Conservation (phyloP, 108 stramenopile species). For the Phaeodactylum tricornutum region DNA sequence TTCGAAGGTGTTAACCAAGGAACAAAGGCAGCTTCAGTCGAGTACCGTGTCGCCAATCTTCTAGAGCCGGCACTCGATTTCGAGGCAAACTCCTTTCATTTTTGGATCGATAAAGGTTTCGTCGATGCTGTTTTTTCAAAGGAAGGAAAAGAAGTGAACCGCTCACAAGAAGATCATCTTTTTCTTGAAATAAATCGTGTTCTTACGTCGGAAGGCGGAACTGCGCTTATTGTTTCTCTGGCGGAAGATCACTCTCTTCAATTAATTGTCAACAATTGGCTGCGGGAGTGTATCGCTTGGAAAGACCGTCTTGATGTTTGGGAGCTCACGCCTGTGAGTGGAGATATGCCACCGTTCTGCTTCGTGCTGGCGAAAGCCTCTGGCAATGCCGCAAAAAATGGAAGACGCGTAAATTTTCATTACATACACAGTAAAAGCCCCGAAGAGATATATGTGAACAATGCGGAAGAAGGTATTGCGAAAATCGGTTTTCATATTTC, state of each 20-base stretch:
- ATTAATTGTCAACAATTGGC: conserved; percentile 4
- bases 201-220: conserved; percentile 3
- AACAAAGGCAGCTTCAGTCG: not conserved
- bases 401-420: no score
- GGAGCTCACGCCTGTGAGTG: conserved; percentile 12
- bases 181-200: conserved; percentile 9
- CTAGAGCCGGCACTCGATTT: conserved; percentile 7
- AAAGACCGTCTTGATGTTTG: conserved; percentile 2
- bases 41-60: conserved; percentile 5
- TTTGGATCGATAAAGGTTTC: conserved; percentile 15
- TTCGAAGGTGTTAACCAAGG: not conserved
- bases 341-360: conserved; percentile 13
- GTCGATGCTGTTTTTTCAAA: conserved; percentile 12
- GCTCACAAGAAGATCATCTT: conserved; percentile 1
- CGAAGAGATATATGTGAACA: no score
- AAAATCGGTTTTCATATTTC: no score
- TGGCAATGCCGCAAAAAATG: no score
- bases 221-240: conserved; percentile 7
- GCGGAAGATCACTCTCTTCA: conserved; percentile 10
- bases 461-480: no score
- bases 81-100: conserved; percentile 5
- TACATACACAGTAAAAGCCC: no score
- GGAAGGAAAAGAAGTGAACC: not conserved
- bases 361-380: conserved; percentile 11
- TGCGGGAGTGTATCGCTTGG: conserved; percentile 1